Evolutionary conservation across 163 green algal species (phyloP).

Genomic region (Scenedesmus sp.): DNA sequence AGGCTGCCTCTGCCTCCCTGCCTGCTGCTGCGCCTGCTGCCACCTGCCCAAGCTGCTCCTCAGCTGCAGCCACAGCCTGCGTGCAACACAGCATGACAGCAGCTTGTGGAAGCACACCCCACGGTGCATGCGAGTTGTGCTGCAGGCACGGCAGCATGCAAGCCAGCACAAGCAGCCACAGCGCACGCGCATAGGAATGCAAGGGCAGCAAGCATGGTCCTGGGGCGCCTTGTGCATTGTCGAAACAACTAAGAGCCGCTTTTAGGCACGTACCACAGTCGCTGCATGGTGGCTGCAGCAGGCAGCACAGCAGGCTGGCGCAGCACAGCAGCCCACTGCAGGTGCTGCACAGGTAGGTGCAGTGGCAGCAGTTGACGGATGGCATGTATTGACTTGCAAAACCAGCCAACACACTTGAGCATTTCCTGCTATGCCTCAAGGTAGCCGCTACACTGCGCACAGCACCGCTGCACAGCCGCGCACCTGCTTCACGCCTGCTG

Average conservation of each 20-base stretch:
- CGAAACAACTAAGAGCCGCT: no score
- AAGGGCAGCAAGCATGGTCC: not conserved
- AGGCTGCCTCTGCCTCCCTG: not conserved
- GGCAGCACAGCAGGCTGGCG: not conserved
- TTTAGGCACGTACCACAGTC: not conserved
- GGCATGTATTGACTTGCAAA: no score
- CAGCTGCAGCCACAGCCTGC: not conserved
- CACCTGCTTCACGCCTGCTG: slow-evolving; percentile 10
- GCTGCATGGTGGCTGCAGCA: not conserved
- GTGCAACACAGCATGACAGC: not conserved
- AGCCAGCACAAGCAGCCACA: no score
- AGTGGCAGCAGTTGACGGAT: not conserved
- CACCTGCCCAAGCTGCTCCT: not conserved
- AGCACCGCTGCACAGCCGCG: not conserved
- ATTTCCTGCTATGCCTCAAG: not conserved
- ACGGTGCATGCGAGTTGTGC: no score
- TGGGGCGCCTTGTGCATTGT: no score
- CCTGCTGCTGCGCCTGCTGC: not conserved
- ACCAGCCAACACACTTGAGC: not conserved
- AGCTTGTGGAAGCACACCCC: no score
- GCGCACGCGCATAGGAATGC: not conserved
- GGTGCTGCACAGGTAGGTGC: no score
- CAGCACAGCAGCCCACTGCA: not conserved
- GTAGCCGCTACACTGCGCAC: no score
- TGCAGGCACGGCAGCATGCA: no score